Evolutionary conservation across 2,329 filamentous ascomycete genomes (phyloP).

Genomic region (Elsinoe perseae): DNA sequence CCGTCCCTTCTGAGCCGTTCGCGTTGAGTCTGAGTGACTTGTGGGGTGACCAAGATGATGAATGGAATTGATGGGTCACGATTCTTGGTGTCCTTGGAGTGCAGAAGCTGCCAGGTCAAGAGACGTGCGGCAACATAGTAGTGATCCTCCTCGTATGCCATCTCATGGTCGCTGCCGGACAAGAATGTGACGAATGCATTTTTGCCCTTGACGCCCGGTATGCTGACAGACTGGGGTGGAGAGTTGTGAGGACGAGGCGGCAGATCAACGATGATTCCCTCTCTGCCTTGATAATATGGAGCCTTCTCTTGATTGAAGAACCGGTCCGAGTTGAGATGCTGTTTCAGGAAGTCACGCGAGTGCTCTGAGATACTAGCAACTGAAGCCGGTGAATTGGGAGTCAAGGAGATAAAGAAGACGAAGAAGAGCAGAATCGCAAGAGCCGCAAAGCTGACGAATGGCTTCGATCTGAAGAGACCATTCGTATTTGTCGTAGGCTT

Average conservation of each 20-base stretch:
- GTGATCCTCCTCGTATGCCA: conserved; percentile 24
- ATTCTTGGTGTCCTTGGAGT: conserved; percentile 26
- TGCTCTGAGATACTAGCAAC: neutral
- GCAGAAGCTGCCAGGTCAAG: conserved; percentile 28
- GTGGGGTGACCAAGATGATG: conserved; percentile 26
- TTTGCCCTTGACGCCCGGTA: conserved; percentile 16
- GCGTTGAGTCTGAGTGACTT: conserved; percentile 24
- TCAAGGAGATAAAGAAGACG: conserved; percentile 17
- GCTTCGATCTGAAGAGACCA: conserved; percentile 16
- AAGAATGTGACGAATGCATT: conserved; percentile 28
- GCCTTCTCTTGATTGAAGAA: neutral
- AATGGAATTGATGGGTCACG: conserved; percentile 24
- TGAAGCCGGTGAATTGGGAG: neutral
- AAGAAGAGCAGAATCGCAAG: conserved; percentile 17
- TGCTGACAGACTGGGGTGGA: neutral
- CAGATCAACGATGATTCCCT: neutral
- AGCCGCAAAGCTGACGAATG: conserved; percentile 16
- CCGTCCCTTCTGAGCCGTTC: conserved; percentile 25
- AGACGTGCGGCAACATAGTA: conserved; percentile 28
- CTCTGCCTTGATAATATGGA: neutral
- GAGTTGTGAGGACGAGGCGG: neutral
- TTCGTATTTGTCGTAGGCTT: neutral
- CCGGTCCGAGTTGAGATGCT: neutral
- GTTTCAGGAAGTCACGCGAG: conserved; percentile 2
- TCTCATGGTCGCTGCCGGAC: conserved; percentile 20